These are phyloP conservation scores for Lagenidium giganteum DNA, from an alignment of 352 stramenopile species.

Conservation along the genomic window DNA sequence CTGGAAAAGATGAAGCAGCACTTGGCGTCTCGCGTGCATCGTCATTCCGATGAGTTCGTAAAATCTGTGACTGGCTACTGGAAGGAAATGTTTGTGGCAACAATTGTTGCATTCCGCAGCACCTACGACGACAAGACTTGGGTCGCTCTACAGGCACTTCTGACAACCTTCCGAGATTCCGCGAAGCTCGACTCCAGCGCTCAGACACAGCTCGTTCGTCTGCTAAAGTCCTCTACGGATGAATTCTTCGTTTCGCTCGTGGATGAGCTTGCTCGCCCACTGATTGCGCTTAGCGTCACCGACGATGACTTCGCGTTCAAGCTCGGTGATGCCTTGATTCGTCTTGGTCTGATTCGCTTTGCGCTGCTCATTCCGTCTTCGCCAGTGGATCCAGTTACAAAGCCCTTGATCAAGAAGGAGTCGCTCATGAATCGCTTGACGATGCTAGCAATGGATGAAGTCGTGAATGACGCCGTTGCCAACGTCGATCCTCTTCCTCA, in stretches of 20 bases:
- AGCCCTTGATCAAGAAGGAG: constrained; percentile 92
- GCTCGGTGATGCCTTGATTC: constrained; percentile 77
- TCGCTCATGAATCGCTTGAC: constrained; percentile 87
- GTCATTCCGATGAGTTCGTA: no score
- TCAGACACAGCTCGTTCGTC: constrained; percentile 21
- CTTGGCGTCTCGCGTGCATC: no score
- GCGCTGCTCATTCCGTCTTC: constrained; percentile 90
- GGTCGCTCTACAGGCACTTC: constrained; percentile 27
- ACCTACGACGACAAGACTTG: constrained; percentile 25
- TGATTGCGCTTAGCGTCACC: constrained; percentile 5
- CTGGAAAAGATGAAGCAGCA: constrained; percentile 47
- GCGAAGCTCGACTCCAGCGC: constrained; percentile 64
- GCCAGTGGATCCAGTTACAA: constrained; percentile 94
- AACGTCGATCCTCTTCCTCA: constrained; percentile 23
- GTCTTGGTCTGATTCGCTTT: constrained; percentile 92
- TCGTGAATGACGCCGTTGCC: constrained; percentile 51
- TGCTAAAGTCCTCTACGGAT: constrained; percentile 14
- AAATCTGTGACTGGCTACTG: no score
- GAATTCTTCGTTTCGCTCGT: constrained; percentile 6
- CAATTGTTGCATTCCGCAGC: constrained; percentile 47
- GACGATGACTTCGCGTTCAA: constrained; percentile 2
- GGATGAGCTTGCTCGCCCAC: constrained; percentile 7
- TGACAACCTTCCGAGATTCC: no score
- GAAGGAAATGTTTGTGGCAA: constrained; percentile 40
- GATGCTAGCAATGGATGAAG: constrained; percentile 54